phyloP scores from a whole-genome alignment of 164 flowering plant species.

The Annona squamosa region DNA sequence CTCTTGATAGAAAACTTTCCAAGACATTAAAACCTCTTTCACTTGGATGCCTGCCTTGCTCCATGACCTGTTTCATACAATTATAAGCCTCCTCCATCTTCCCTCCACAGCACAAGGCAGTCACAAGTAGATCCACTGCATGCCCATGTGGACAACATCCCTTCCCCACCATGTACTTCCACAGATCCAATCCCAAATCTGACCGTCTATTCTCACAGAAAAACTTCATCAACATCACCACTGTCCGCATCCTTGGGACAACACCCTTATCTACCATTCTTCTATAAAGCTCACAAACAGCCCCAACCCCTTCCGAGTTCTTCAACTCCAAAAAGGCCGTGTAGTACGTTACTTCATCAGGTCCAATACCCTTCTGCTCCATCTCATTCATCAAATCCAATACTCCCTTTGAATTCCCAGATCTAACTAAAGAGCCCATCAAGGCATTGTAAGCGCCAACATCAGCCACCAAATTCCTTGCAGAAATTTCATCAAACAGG shows the following conservation, averaged over 20 bases:
- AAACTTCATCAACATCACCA: conserved; percentile 69
- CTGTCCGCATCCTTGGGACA: conserved; percentile 66
- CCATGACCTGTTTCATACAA: conserved; percentile 52
- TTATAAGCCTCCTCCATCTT: conserved; percentile 47
- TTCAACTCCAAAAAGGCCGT: conserved; percentile 53
- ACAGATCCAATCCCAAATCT: conserved; percentile 56
- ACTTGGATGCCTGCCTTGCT: conserved; percentile 55
- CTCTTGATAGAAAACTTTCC: conserved; percentile 32
- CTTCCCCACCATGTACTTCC: conserved; percentile 54
- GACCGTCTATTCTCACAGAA: conserved; percentile 44
- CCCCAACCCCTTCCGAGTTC: conserved; percentile 33
- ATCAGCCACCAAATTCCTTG: conserved; percentile 46
- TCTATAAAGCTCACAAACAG: conserved; percentile 37
- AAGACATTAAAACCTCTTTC: conserved; percentile 36
- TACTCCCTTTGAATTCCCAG: conserved; percentile 42
- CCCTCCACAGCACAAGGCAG: conserved; percentile 53
- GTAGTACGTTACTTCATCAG: conserved; percentile 61
- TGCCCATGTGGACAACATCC: conserved; percentile 80
- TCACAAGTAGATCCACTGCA: conserved; percentile 61
- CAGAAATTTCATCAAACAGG: conserved; percentile 50
- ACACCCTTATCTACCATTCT: conserved; percentile 44
- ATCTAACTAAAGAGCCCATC: conserved; percentile 38
- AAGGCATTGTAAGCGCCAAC: conserved; percentile 66
- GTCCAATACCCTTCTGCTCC: conserved; percentile 48
- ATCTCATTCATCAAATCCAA: conserved; percentile 55